Evolutionary conservation across 306 rosid species (phyloP).

Genomic region (Benincasa hispida): DNA sequence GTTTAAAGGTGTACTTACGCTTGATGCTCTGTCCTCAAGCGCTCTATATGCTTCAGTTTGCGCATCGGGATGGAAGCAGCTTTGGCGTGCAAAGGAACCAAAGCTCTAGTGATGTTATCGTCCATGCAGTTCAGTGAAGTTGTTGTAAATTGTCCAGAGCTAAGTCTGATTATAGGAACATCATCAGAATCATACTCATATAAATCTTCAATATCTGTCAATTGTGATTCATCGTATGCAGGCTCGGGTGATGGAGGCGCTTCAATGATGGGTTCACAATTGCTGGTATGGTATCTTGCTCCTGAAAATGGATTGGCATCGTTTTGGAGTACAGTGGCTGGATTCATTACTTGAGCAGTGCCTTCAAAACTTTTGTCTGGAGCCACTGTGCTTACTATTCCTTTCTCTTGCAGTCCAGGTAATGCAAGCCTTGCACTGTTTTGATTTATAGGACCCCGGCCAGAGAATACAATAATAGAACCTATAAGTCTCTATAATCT

Average conservation of each 20-base stretch:
- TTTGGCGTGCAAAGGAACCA: neutral
- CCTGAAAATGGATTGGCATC: neutral
- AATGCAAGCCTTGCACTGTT: conserved; percentile 30
- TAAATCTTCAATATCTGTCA: conserved; percentile 24
- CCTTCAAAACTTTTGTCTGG: neutral
- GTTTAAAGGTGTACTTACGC: neutral
- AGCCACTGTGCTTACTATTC: neutral
- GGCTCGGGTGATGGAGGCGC: conserved; percentile 18
- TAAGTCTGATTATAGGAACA: conserved; percentile 10
- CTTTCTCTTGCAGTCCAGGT: conserved; percentile 16
- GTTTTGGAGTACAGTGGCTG: neutral
- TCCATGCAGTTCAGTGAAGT: neutral
- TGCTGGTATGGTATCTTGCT: neutral
- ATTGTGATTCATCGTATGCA: neutral
- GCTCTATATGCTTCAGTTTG: neutral
- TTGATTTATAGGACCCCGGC: neutral
- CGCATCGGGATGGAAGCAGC: neutral
- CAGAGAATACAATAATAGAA: neutral
- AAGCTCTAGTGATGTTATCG: neutral
- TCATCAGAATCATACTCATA: neutral
- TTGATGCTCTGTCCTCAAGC: neutral
- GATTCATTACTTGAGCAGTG: neutral
- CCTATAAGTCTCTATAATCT: neutral
- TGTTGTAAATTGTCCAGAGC: neutral
- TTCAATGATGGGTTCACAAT: conserved; percentile 44